Evolutionary conservation across 2,329 filamentous ascomycete species (phyloP), one percentile per base, ranked within the genome.

Genomic region (Aspergillus sp.): DNA sequence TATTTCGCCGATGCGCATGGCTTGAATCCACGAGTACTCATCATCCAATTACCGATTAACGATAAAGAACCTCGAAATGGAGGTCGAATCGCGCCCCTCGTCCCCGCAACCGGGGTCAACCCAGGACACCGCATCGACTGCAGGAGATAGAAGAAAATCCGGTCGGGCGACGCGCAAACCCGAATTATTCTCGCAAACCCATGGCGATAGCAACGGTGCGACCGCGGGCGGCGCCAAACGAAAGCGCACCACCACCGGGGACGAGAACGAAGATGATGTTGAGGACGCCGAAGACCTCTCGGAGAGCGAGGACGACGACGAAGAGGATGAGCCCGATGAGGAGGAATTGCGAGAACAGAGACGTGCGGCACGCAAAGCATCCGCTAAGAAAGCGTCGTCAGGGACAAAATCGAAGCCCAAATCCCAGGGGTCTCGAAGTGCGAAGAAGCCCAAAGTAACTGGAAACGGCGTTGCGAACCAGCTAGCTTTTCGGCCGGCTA

Each of bases 401-500:
- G 74, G 76, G 31, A 71, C 76, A 3, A 84, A 82, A 69, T 70
- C 74, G 46, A 77, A 70, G 66, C 23, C 70, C 7, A 78, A 73
- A 63, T 64, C 62, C 51, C 64, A 49, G 28, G 57, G 60, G 19
- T 58, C 66, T 30, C 75, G 70, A 30, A 79, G 80, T 19, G 73
- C 80, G 28, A 86, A 86, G 75, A 85, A 87, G 73, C 76, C 83
- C 45, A 88, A 84, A 73, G 84, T 83, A 30, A 81, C 83, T 66
- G 80, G 81, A 54, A 81, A 82, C 62, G 80, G 75, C 19, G 64
- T 76, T 34, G 72, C 74, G 49, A 78, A 73, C 49, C 82, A 80
- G 63, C 76, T 89, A 54, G 85, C 87, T 13, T 82, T 88, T 52
- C 81, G 86, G 25, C 82, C 83, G 7, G 80, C 81, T 41, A 75